Conservation (phyloP, 257 asterid species). For the Paulownia fortunei region DNA sequence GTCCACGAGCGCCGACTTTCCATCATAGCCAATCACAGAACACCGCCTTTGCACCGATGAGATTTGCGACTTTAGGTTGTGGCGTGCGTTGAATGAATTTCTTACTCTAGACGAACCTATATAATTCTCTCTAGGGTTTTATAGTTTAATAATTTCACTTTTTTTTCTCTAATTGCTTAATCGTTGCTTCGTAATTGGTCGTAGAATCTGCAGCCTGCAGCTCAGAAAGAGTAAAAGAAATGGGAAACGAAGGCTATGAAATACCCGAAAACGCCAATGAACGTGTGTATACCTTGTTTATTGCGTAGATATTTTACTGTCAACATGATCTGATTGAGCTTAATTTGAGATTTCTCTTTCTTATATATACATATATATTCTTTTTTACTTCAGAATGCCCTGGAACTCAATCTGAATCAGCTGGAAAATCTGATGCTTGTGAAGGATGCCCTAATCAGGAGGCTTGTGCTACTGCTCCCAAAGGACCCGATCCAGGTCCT, state of each 20-base stretch:
- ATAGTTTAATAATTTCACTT: background rate
- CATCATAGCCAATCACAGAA: background rate
- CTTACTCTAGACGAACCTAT: background rate
- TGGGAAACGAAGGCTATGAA: conserved; percentile 49
- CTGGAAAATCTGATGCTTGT: conserved; percentile 82
- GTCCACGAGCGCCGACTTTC: background rate
- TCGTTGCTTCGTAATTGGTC: background rate
- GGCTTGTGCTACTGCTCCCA: conserved; percentile 88
- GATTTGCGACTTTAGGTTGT: background rate
- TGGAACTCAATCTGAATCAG: conserved; percentile 78
- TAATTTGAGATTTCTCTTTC: background rate
- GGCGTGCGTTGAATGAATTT: conserved; percentile 5
- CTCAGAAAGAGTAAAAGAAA: background rate
- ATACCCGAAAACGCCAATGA: conserved; percentile 69
- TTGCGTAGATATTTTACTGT: background rate
- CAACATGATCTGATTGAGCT: background rate
- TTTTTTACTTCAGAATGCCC: conserved; percentile 67
- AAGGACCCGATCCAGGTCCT: conserved; percentile 88
- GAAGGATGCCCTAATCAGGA: conserved; percentile 87
- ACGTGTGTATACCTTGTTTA: conserved; percentile 40
- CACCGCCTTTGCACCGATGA: background rate
- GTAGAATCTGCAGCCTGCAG: background rate
- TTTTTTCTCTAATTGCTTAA: background rate
- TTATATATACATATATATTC: background rate
- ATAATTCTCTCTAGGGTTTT: conserved; percentile 1